Evolutionary conservation across 192 early-diverging fungal genomes (phyloP).

Genomic region (Entophlyctis helioformis): DNA sequence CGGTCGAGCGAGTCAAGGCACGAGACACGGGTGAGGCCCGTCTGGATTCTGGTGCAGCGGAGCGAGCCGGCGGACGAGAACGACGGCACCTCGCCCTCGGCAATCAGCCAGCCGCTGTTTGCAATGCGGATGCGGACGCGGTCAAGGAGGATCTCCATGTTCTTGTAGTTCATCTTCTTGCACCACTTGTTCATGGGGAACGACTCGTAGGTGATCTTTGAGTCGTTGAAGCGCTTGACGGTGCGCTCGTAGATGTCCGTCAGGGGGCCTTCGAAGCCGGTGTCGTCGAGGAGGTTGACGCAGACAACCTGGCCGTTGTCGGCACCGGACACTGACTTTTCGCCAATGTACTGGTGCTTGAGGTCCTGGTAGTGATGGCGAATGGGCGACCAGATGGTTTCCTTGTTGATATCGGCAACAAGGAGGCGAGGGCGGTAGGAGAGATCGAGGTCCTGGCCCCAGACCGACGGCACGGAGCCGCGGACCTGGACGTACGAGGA

Average conservation of each 20-base stretch:
- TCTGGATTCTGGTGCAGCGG: conserved; percentile 20
- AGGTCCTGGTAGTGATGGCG: conserved; percentile 32
- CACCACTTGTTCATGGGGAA: conserved; percentile 47
- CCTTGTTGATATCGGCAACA: conserved; percentile 23
- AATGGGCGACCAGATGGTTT: conserved; percentile 24
- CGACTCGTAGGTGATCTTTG: conserved; percentile 30
- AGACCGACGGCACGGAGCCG: conserved; percentile 36
- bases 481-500: conserved; percentile 34
- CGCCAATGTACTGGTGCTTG: conserved; percentile 31
- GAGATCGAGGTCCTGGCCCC: conserved; percentile 37
- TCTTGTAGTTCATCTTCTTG: conserved; percentile 34
- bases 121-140: conserved; percentile 28
- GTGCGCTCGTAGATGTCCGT: conserved; percentile 28
- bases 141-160: conserved; percentile 38
- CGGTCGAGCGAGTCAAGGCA: conserved; percentile 45
- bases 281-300: conserved; percentile 37
- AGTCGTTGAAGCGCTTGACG: conserved; percentile 21
- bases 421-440: conserved; percentile 29
- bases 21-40: conserved; percentile 31
- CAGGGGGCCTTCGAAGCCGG: conserved; percentile 30
- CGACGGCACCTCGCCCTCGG: conserved; percentile 29
- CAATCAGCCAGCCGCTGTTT: conserved; percentile 32
- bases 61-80: conserved; percentile 2
- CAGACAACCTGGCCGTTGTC: conserved; percentile 32
- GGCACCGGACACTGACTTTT: conserved; percentile 12